These are phyloP conservation scores for Leccinum boreale DNA, from an alignment of 768 basidiomycete species.

Conservation along the genomic window DNA sequence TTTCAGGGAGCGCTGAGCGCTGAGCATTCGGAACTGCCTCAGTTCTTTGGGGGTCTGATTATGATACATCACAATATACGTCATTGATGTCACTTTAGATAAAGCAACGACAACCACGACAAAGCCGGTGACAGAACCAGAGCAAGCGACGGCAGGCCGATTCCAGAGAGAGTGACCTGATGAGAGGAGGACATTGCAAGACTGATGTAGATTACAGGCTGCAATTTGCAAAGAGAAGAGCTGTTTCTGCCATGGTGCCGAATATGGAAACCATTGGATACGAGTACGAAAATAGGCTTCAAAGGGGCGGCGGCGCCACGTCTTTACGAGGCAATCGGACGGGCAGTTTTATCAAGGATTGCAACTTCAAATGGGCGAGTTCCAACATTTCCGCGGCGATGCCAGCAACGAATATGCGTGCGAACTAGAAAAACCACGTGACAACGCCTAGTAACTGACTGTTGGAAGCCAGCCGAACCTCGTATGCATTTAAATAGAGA, in stretches of 20 bases:
- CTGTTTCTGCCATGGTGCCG: conserved; percentile 88
- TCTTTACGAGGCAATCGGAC: conserved; percentile 51
- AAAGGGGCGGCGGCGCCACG: conserved; percentile 44
- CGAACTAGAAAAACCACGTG: neutral
- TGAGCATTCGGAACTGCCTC: conserved; percentile 86
- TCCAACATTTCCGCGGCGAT: conserved; percentile 86
- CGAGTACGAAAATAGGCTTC: neutral
- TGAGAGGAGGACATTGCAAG: conserved; percentile 21
- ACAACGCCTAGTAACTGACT: no score
- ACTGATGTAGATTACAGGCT: conserved; percentile 41
- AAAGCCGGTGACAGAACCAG: conserved; percentile 78
- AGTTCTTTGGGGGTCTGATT: conserved; percentile 83
- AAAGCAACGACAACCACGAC: conserved; percentile 55
- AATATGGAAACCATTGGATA: conserved; percentile 75
- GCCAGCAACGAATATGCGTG: conserved; percentile 58
- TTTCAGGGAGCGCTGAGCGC: conserved; percentile 33
- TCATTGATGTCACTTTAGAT: neutral
- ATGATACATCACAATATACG: neutral
- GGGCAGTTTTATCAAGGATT: conserved; percentile 46
- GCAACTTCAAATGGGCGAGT: conserved; percentile 91
- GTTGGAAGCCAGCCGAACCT: neutral
- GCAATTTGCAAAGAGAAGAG: conserved; percentile 79
- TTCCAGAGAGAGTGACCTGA: conserved; percentile 56
- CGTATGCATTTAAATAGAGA: neutral
- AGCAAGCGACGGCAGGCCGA: conserved; percentile 71